Evolutionary conservation across 345 rosid genomes (phyloP).

Genomic region (Melaleuca quinquenervia): DNA sequence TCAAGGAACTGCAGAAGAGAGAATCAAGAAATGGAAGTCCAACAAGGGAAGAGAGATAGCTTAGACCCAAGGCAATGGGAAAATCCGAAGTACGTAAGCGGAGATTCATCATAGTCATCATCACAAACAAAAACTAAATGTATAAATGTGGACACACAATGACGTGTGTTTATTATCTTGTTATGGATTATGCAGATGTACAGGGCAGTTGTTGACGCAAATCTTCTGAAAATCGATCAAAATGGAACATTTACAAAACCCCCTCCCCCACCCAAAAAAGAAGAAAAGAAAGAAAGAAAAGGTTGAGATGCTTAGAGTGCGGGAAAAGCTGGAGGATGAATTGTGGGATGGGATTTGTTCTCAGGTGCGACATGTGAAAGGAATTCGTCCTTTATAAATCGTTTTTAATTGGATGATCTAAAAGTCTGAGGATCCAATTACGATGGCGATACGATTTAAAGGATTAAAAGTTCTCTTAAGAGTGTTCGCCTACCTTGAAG

Average conservation of each 20-base stretch:
- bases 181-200: background rate
- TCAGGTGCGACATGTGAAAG: background rate
- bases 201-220: background rate
- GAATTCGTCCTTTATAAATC: background rate
- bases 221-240: background rate
- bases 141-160: background rate
- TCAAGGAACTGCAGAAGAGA: background rate
- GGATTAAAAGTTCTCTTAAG: background rate
- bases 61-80: background rate
- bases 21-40: background rate
- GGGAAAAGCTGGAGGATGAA: background rate
- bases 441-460: background rate
- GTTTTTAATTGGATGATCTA: background rate
- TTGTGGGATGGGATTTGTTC: background rate
- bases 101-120: background rate
- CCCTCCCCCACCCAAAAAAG: too few species aligned
- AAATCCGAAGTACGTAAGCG: background rate
- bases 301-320: background rate
- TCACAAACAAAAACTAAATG: background rate
- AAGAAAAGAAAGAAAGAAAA: background rate
- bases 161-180: background rate
- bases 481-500: background rate
- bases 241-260: background rate
- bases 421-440: background rate
- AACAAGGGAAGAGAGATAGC: background rate